Evolutionary conservation across 148 eudicot species (phyloP), one percentile per base, ranked within the genome.

Genomic region (Chenopodium album): DNA sequence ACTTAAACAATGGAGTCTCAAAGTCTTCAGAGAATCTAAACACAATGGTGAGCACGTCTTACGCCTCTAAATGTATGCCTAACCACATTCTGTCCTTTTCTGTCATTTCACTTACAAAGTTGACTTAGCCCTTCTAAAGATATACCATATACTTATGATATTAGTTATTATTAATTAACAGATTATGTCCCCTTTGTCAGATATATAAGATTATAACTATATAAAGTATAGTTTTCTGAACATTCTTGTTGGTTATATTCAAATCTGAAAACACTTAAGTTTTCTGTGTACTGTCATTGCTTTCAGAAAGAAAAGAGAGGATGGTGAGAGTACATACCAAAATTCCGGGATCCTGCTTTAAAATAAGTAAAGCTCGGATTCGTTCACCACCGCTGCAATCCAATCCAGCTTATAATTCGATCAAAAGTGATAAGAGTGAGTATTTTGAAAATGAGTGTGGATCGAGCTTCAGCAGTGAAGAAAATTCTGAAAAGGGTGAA

Each of bases 321-420:
- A 73, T 88, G 83, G 79, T 80, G 32, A 75, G 78, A 66, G 75
- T 81, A 37, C 79, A 64, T 44, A 66, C 85, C 81, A 81, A 66
- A 50, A 16, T 89, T 32, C 67, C 89, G 1, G 87, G 87, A 8
- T 80, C 86, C 73, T 94, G 91, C 81, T 80, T 76, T 82, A 88
- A 81, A 52, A 11, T 85, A 44, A 85, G 82, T 70, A 85, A 82
- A 79, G 85, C 78, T 50, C 84, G 86, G 44, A 76, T 85, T 46
- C 85, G 54, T 22, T 84, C 92, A 10, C 94, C 92, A 1, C 71
- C 86, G 7, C 80, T 82, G 44, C 90, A 87, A 7, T 85, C 87
- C 34, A 87, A 85, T 79, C 90, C 90, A 19, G 87, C 83, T 7
- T 88, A 88, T 54, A 89, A 89, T 76, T 85, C 92, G 20, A 84